These are phyloP conservation scores for Moricandia moricandioides DNA, from an alignment of 345 rosid species.

Conservation along the genomic window DNA sequence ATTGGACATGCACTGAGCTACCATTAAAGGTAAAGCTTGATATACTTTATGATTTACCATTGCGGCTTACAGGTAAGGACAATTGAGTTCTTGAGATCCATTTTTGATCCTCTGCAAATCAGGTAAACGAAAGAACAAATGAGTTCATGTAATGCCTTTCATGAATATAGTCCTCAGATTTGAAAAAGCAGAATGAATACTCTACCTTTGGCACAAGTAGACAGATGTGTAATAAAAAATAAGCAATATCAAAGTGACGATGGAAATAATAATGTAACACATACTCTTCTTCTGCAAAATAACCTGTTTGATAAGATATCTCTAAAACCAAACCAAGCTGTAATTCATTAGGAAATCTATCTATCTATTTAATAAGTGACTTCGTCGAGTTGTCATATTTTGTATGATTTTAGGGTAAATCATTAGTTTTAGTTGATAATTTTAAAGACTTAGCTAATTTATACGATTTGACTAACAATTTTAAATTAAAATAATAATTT, in stretches of 20 bases:
- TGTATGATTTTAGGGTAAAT: not conserved
- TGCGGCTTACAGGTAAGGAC: not conserved
- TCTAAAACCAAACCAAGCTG: not conserved
- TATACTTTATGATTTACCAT: not conserved
- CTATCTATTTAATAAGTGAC: not conserved
- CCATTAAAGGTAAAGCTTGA: not conserved
- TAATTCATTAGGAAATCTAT: not conserved
- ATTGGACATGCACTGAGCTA: not conserved
- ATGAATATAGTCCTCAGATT: not conserved
- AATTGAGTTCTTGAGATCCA: not conserved
- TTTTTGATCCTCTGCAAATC: not conserved
- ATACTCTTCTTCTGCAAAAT: not conserved
- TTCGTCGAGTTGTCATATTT: not conserved
- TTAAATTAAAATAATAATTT: not conserved
- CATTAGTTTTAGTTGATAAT: not conserved
- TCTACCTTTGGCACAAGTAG: not conserved
- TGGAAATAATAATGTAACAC: not conserved
- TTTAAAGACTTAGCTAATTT: not conserved
- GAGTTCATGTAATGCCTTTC: not conserved
- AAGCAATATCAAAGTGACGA: not conserved
- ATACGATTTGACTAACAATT: not conserved
- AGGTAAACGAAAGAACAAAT: not conserved
- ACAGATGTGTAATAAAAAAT: not conserved
- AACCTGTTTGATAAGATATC: not conserved
- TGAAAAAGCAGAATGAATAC: not conserved